Percentiles rank a stretch among this genome's conserved stretches.
Conservation (phyloP, 139 green algal species). For the Coelastrella sp. region DNA sequence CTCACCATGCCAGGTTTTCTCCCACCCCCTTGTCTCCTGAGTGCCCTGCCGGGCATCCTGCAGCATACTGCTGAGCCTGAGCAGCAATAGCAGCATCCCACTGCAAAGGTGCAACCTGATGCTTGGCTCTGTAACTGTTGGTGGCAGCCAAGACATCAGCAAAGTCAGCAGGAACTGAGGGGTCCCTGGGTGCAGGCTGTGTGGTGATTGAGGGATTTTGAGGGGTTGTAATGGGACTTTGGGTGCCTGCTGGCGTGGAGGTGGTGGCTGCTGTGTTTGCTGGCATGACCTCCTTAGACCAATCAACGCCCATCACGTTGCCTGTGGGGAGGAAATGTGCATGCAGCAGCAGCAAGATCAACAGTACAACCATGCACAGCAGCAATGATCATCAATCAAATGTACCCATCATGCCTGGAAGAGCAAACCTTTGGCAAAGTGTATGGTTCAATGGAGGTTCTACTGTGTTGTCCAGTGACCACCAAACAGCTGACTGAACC, state of each 20-base stretch:
- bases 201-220: background rate
- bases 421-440: no score
- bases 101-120: constrained; percentile 23
- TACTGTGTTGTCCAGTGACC: no score
- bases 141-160: background rate
- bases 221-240: background rate
- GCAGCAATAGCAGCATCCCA: constrained; percentile 46
- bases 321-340: constrained; percentile 2
- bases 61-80: constrained; percentile 13
- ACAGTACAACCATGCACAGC: no score
- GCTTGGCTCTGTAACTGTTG: constrained; percentile 41
- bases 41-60: constrained; percentile 34
- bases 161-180: constrained; percentile 7
- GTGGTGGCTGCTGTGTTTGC: background rate
- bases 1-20: constrained; percentile 49
- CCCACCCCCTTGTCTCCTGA: constrained; percentile 27
- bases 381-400: no score
- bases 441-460: no score
- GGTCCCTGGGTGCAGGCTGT: background rate
- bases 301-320: constrained; percentile 41
- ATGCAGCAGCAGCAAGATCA: background rate
- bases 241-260: background rate
- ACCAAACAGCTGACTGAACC: no score
- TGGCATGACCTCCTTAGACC: constrained; percentile 29
- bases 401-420: no score